Base-by-base conservation (phyloP, 1,284 basidiomycete genomes). In the Trametes sp. region DNA sequence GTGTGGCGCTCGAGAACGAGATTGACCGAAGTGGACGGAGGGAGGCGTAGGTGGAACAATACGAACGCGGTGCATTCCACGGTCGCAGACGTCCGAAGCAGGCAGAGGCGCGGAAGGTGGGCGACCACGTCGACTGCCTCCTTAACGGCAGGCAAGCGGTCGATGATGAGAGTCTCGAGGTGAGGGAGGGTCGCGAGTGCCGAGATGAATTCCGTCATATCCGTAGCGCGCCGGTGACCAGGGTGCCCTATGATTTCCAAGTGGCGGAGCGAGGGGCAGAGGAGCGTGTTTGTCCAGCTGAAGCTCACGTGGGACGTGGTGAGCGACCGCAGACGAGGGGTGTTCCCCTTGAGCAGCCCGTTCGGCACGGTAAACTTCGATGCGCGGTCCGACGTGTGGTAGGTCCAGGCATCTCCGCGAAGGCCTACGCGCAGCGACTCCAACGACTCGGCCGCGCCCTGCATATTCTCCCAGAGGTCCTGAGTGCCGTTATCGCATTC, bases 241-340 rank as follows among this genome's bases (percentile, higher is more conserved):
- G 36, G 41, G 33, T 51, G 54, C 24, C 21, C 57, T n/a, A 14
- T 55, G 28, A 63, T 56, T 23, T 55, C 57, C 11, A 63, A 54
- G n/a, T 59, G 57, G 11, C 54, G 62, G 6, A 63, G 46, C 4
- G 57, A 50, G 35, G 57, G 48, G 33, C 56, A 54, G 54, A 63
- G 54, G 28, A 59, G 48, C 19, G 53, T 23, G 26, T 55, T 63
- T 10, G 42, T 36, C 46, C 52, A 63, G n/a, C 48, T 51, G 49
- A 59, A 59, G 53, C 54, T 44, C 13, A 58, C 62, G 33, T 50
- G 35, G 38, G 57, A 57, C 26, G 54, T 52, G 21, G 44, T 56
- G 48, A 59, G 54, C 7, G 56, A 50, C 26, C 26, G 46, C 19
- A 57, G 36, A 7, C 48, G 46, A 21, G 56, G 56, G n/a, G 56